Percentiles rank a stretch among this genome's conserved stretches.
Conservation (phyloP, 352 stramenopile genomes). For the Blastocystis sp. region DNA sequence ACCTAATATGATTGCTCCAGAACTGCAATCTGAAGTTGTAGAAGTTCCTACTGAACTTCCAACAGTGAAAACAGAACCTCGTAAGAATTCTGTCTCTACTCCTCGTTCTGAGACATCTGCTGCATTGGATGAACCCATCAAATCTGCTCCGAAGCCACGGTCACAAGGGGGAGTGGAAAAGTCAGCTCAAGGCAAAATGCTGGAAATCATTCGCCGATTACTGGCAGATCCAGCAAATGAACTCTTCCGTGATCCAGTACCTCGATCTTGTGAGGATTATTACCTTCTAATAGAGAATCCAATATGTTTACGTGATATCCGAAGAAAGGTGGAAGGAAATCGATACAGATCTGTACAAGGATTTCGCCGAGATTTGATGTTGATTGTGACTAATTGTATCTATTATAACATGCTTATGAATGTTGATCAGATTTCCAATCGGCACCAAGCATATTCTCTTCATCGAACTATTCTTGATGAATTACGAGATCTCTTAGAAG, state of each 20-base stretch:
- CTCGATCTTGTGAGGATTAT: conserved; percentile 33
- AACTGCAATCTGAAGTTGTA: not conserved
- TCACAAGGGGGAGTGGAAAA: not conserved
- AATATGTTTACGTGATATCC: conserved; percentile 42
- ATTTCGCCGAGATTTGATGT: conserved; percentile 8
- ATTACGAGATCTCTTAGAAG: not conserved
- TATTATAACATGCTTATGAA: conserved; percentile 60
- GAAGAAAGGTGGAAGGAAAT: not conserved
- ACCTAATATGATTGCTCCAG: not conserved
- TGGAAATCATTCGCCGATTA: not conserved
- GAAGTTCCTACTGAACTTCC: not conserved
- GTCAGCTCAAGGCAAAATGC: not conserved
- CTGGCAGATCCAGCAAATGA: not conserved
- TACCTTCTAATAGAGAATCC: conserved; percentile 36
- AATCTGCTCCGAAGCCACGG: not conserved
- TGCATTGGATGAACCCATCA: not conserved
- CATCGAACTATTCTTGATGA: not conserved
- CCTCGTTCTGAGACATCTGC: not conserved
- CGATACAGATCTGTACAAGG: not conserved
- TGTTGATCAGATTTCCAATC: conserved; percentile 1
- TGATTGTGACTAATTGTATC: conserved; percentile 33
- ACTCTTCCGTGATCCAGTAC: conserved; percentile 38
- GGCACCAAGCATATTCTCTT: conserved; percentile 29
- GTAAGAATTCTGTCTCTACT: not conserved
- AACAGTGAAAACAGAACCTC: not conserved